Conservation (phyloP, 148 eudicot genomes). For the Camellia lanceoleosa region DNA sequence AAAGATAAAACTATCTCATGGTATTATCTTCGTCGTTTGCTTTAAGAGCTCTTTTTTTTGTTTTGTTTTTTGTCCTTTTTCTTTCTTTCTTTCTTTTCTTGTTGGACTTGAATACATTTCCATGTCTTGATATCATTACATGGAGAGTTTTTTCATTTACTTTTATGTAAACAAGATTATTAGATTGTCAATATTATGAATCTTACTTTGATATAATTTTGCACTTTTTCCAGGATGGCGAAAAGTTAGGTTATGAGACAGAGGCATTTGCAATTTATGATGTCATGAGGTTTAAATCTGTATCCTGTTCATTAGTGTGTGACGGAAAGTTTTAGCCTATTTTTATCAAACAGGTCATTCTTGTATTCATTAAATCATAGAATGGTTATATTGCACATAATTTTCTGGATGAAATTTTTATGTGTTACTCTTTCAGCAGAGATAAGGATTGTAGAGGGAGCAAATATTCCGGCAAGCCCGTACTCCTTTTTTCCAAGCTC, state of each 20-base stretch:
- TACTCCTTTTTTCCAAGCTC: too few species aligned
- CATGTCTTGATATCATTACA: background rate
- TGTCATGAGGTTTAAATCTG: constrained; percentile 65
- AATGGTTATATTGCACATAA: background rate
- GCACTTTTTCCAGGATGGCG: constrained; percentile 52
- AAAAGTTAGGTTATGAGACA: constrained; percentile 79
- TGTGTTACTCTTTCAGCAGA: background rate
- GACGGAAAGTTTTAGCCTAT: constrained; percentile 3
- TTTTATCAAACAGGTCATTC: constrained; percentile 3
- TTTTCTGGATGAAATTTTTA: background rate
- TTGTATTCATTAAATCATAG: background rate
- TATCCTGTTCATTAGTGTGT: constrained; percentile 14
- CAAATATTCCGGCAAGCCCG: too few species aligned
- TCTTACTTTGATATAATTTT: constrained; percentile 7
- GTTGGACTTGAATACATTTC: background rate
- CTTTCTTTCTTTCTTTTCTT: background rate
- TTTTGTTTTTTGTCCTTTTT: too few species aligned
- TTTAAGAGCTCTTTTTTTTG: background rate
- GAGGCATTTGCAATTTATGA: constrained; percentile 92
- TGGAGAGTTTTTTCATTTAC: background rate
- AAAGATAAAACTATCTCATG: background rate
- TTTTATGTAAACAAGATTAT: background rate
- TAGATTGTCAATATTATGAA: background rate
- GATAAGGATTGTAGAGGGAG: too few species aligned
- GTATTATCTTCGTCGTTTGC: background rate